Percentiles rank a stretch among this genome's conserved stretches.
Conservation (phyloP, 2,329 filamentous ascomycete genomes). For the Xenoacremonium recifei region DNA sequence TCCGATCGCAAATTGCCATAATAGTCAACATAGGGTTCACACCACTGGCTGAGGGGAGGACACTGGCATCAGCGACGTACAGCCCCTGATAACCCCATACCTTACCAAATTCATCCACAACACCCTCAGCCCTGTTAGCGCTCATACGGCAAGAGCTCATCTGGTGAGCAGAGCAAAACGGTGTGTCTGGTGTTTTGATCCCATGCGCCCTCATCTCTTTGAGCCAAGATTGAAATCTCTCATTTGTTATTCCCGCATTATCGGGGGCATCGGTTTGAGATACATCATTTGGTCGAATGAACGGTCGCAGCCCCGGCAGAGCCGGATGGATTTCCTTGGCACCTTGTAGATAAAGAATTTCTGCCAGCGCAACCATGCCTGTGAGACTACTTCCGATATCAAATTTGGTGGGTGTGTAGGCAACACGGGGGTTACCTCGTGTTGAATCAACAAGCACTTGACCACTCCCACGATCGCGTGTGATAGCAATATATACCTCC, state of each 20-base stretch:
- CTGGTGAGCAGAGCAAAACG: background rate
- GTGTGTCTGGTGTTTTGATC: background rate
- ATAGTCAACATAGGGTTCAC: background rate
- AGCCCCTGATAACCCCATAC: background rate
- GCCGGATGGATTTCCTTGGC: slow-evolving; percentile 5
- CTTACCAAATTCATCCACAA: background rate
- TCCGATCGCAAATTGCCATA: background rate
- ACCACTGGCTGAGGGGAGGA: background rate
- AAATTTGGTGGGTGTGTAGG: slow-evolving; percentile 5
- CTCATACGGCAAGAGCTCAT: background rate
- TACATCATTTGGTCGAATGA: slow-evolving; percentile 1
- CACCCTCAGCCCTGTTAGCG: background rate
- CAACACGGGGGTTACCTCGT: slow-evolving; percentile 3
- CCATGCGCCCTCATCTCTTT: slow-evolving; percentile 3
- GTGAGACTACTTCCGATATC: slow-evolving; percentile 2
- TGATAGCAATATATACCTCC: slow-evolving; percentile 5
- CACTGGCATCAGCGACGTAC: background rate
- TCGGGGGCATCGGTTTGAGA: background rate
- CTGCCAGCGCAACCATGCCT: slow-evolving; percentile 4
- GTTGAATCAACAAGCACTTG: slow-evolving; percentile 3
- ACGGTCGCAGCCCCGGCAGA: slow-evolving; percentile 4
- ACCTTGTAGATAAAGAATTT: slow-evolving; percentile 8
- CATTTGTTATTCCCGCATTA: background rate
- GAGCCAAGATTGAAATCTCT: slow-evolving; percentile 2
- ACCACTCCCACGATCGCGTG: slow-evolving; percentile 7